Percentiles rank a stretch among this genome's conserved stretches.
Conservation (phyloP, 2,329 filamentous ascomycete species). For the Penicillium psychrosexuale region DNA sequence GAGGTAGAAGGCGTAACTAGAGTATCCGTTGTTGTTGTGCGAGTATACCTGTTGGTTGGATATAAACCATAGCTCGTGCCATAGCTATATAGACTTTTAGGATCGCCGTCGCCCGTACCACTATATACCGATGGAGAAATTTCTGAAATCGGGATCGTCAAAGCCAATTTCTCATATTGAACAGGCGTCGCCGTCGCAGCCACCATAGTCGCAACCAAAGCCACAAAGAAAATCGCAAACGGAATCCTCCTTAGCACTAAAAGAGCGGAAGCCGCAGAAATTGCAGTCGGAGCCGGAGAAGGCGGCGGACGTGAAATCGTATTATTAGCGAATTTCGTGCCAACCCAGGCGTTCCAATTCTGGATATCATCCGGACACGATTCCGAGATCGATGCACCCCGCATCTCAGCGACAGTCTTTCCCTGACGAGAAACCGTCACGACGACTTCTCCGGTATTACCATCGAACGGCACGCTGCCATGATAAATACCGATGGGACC, state of each 20-base stretch:
- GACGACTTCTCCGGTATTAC: constrained; percentile 1
- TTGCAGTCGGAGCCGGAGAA: not conserved
- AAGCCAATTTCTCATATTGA: not conserved
- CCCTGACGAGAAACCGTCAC: constrained; percentile 5
- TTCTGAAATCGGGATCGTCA: not conserved
- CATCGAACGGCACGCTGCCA: constrained; percentile 6
- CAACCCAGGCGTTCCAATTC: constrained; percentile 11
- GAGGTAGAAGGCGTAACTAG: not conserved
- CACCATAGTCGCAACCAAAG: constrained; percentile 6
- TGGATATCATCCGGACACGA: not conserved
- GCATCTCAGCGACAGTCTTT: constrained; percentile 1
- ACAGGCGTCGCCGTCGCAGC: not conserved
- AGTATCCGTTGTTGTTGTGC: not conserved
- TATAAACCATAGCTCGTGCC: not conserved
- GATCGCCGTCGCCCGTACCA: too few relatives aligned
- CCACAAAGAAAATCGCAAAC: not conserved
- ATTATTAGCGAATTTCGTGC: constrained; percentile 2
- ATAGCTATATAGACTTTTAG: not conserved
- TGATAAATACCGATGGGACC: constrained; percentile 1
- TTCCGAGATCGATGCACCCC: constrained; percentile 1
- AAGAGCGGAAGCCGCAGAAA: constrained; percentile 3
- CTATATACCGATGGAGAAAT: not conserved
- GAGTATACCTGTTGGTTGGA: not conserved
- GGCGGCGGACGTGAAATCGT: not conserved
- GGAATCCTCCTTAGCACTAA: not conserved